These are phyloP conservation scores for Lenwebbia sp. DNA, from an alignment of 345 rosid genomes.

Conservation along the genomic window DNA sequence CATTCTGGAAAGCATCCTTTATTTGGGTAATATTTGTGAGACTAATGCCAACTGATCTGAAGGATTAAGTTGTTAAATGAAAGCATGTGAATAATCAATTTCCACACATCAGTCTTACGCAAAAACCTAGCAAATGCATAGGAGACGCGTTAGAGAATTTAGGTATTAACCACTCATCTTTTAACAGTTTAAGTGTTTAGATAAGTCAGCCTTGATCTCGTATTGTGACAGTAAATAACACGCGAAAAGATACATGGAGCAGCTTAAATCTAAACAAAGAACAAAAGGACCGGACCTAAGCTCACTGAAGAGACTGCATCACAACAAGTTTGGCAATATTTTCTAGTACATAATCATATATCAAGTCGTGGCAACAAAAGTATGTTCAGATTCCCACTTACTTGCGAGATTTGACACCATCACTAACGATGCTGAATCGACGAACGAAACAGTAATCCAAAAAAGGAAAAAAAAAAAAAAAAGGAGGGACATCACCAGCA, in stretches of 20 bases:
- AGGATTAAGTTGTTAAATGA: neutral
- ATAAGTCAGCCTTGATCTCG: neutral
- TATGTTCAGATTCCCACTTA: neutral
- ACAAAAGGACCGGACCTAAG: neutral
- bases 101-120: neutral
- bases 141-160: neutral
- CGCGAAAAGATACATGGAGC: neutral
- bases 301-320: neutral
- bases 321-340: neutral
- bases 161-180: neutral
- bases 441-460: neutral
- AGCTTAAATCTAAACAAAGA: neutral
- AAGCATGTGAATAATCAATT: neutral
- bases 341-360: neutral
- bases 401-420: neutral
- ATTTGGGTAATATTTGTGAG: neutral
- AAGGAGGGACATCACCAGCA: neutral
- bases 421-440: neutral
- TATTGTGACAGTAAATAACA: neutral
- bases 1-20: neutral
- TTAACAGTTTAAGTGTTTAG: neutral
- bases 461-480: neutral
- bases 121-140: neutral
- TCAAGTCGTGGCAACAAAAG: neutral
- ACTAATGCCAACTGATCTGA: neutral